phyloP scores from a whole-genome alignment of 176 grass and related monocot species.

The Alopecurus myosuroides region DNA sequence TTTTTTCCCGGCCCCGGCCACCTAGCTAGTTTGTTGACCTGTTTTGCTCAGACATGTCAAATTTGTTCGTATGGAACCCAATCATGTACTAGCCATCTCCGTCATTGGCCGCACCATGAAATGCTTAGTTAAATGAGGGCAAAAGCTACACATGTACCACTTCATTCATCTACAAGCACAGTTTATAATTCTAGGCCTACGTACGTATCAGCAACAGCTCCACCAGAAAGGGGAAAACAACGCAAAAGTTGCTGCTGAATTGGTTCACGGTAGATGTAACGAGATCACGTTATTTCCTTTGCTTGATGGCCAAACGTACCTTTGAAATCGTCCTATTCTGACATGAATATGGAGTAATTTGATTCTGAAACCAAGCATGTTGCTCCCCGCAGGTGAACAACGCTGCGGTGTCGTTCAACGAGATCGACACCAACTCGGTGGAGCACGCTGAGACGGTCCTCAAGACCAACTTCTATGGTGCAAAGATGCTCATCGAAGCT shows the following conservation, averaged over 20 bases:
- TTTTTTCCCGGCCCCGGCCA: background rate
- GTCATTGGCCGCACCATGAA: background rate
- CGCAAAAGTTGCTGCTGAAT: background rate
- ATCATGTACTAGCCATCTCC: background rate
- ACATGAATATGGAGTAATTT: background rate
- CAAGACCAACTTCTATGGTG: constrained; percentile 73
- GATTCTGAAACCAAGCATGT: background rate
- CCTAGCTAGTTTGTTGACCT: background rate
- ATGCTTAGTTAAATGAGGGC: background rate
- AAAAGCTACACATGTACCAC: background rate
- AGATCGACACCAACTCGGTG: constrained; percentile 77
- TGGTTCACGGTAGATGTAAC: background rate
- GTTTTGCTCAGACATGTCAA: background rate
- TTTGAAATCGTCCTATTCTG: background rate
- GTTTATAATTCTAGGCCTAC: background rate
- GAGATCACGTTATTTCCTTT: background rate
- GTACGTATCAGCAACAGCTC: background rate
- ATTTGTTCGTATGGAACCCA: background rate
- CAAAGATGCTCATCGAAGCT: constrained; percentile 66
- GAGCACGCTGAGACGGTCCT: constrained; percentile 79
- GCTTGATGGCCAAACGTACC: background rate
- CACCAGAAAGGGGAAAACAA: background rate
- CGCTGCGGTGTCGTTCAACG: constrained; percentile 84
- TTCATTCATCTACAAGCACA: background rate
- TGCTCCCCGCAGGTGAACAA: constrained; percentile 65